Conservation (phyloP, 2,329 filamentous ascomycete genomes). For the Fusarium tricinctum region DNA sequence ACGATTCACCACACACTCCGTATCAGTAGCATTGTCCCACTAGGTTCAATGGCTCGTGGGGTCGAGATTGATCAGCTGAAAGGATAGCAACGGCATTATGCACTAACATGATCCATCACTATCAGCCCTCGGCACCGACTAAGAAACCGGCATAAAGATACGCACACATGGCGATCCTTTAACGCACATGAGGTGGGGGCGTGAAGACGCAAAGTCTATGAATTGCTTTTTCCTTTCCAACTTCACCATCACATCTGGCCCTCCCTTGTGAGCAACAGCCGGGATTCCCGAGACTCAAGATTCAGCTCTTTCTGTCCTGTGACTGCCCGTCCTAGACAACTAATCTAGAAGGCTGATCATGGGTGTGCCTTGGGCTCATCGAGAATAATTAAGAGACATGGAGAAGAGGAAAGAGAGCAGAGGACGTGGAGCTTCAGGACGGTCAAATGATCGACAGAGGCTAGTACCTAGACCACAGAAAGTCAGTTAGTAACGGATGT, state of each 20-base stretch:
- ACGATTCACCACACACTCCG: slow-evolving; percentile 30
- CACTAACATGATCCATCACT: slow-evolving; percentile 5
- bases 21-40: slow-evolving; percentile 18
- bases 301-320: slow-evolving; percentile 4
- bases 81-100: slow-evolving; percentile 36
- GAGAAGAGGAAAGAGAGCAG: slow-evolving; percentile 22
- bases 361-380: slow-evolving; percentile 6
- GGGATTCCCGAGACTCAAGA: slow-evolving; percentile 9
- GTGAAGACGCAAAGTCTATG: slow-evolving; percentile 18
- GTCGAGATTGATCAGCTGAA: slow-evolving; percentile 15
- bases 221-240: slow-evolving; percentile 37
- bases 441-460: slow-evolving; percentile 23
- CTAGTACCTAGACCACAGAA: slow-evolving; percentile 19
- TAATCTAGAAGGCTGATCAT: slow-evolving; percentile 11
- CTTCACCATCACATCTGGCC: slow-evolving; percentile 4
- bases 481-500: slow-evolving; percentile 11
- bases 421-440: slow-evolving; percentile 18
- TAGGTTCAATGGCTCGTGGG: slow-evolving; percentile 7
- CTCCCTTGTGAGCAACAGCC: slow-evolving; percentile 27
- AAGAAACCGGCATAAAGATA: slow-evolving; percentile 8
- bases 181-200: slow-evolving; percentile 26
- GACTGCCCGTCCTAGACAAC: background rate
- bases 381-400: slow-evolving; percentile 10
- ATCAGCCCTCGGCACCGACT: slow-evolving; percentile 18
- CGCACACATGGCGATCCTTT: slow-evolving; percentile 16